Evolutionary conservation across 2,329 filamentous ascomycete genomes (phyloP), one percentile per base, ranked within the genome.

Genomic region (Clarireedia monteithiana): DNA sequence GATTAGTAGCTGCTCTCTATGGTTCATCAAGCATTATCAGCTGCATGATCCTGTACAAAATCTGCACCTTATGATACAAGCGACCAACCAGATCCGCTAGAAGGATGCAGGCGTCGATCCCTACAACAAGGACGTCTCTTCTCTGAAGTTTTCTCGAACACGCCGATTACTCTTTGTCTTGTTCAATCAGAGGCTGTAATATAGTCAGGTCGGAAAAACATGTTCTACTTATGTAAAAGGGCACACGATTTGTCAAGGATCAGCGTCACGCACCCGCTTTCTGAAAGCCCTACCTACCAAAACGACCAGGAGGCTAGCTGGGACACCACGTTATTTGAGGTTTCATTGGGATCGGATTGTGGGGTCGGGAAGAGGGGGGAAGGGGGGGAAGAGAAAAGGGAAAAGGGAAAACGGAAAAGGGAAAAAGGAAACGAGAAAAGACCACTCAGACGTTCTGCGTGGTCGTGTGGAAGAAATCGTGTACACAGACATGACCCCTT

Each of bases 261-360:
- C 36, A 50, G 36, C 45, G 17, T 42, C 38, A 55, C 49, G 52
- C 46, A 55, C 17, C 38, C 52, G 30, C 15, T 24, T 45, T 20
- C 9, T 20, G 10, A 45, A 23, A 24, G n/a, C 20, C 42, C 42
- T 20, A 45, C 14, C 15, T n/a, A 40, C 39, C 12, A 14, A 7
- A 40, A 40, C 6, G 42, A 17, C 20, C n/a, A 45, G 20, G 20
- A 20, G n/a, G 42, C 42, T 20, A 40, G 15, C 39, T n/a, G 14
- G 17, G 39, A 27, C 34, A 53, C 51, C 51, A 54, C 51, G 51
- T 54, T 54, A 42, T 50, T 48, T 44, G 14, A 20, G n/a, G 45
- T 26, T 42, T 17, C 44, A 40, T 53, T 48, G 51, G 44, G 44
- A 53, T 39, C 44, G 20, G 51, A 48, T 24, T 53, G 44, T 53